These are phyloP conservation scores for Fraxinus albicans DNA, from an alignment of 305 asterid species.

Conservation along the genomic window DNA sequence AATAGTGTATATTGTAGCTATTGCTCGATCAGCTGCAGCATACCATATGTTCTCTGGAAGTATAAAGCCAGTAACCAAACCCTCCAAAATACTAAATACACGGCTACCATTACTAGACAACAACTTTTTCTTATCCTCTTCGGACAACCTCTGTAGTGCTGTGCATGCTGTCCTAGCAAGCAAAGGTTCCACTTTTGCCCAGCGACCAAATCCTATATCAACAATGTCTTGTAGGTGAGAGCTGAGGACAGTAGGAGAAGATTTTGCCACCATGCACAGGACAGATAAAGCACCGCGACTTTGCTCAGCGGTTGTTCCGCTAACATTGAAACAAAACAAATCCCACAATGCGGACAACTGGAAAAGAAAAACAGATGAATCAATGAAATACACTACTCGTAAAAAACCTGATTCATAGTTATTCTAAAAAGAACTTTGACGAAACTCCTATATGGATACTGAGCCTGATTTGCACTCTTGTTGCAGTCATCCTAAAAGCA, in stretches of 20 bases:
- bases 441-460: neutral
- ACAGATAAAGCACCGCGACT: constrained; percentile 94
- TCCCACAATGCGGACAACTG: constrained; percentile 98
- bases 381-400: neutral
- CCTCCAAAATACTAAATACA: constrained; percentile 67
- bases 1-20: constrained; percentile 68
- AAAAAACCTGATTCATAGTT: constrained; percentile 1
- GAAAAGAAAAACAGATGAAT: constrained; percentile 27
- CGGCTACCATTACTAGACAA: constrained; percentile 67
- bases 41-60: constrained; percentile 87
- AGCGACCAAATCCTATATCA: constrained; percentile 95
- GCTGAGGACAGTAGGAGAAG: constrained; percentile 69
- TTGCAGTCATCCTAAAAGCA: constrained; percentile 7
- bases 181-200: constrained; percentile 94
- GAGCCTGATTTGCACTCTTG: neutral
- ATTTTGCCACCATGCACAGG: constrained; percentile 91
- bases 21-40: constrained; percentile 85
- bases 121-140: constrained; percentile 80
- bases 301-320: constrained; percentile 89
- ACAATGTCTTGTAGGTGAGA: constrained; percentile 88
- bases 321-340: constrained; percentile 87
- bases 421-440: neutral
- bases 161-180: constrained; percentile 92
- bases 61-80: constrained; percentile 59
- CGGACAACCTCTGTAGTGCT: constrained; percentile 81